Base-by-base conservation (phyloP, 2,329 filamentous ascomycete species). In the Periglandula ipomoeae region DNA sequence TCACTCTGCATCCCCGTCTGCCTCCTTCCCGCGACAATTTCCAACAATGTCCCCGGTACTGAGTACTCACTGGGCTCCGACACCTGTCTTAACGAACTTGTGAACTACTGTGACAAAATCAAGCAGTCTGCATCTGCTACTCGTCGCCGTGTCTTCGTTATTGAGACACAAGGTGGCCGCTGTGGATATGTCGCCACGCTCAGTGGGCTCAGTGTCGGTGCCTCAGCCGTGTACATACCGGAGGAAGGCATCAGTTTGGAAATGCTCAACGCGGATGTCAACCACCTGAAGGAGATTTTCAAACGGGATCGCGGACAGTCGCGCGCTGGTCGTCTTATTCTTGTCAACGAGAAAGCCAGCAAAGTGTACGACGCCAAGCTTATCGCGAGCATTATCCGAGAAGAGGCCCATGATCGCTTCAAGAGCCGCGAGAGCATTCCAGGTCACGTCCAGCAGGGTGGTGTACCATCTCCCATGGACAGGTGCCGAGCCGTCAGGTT, bases 41-140 rank as follows among this genome's bases (percentile, higher is more conserved):
- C 89, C 56, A 98, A 98, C 76, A 98, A 98, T 65, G 93, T 98
- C 4, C 93, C 93, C 0, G 93, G 93, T 35, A 95, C 91, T 0
- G 93, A 98, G 68, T 97, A 96, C 72, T 96, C 89, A 1, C 81
- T 98, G 41, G 93, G 93, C 39, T 95, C 89, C 27, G 93, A 98
- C 61, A 98, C 93, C 1, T 97, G 93, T 63, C 73, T 98, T 53
- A 98, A 98, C 70, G 89, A 95, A 48, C 76, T 98, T 35, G 89
- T 96, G 54, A 81, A 85, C 57, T 98, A 96, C 70, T 96, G 91
- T 65, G 93, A 98, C 73, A 91, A 90, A 61, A 96, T 97, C 69
- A 89, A 94, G 68, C 93, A 97, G 67, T 96, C 90, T 2, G 93
- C 93, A 0, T 96, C 90, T 1, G 90, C 93, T 2, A 94, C 89